Conservation (phyloP, 1,284 basidiomycete genomes). For the Boletus sp. region DNA sequence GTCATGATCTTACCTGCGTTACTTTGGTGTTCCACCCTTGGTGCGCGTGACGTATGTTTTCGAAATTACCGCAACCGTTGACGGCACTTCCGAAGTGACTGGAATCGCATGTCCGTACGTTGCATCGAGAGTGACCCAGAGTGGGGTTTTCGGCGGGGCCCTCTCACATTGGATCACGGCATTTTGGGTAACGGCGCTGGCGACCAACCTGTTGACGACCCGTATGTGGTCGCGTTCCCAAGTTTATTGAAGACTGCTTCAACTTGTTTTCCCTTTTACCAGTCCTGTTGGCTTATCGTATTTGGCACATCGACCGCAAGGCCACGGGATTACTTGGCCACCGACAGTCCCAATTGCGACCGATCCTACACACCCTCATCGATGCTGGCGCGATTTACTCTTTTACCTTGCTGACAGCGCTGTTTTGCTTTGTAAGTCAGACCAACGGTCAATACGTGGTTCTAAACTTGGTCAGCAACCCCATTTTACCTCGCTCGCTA, state of each 20-base stretch:
- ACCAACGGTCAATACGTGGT: constrained; percentile 16
- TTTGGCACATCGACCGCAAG: constrained; percentile 22
- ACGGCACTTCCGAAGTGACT: constrained; percentile 14
- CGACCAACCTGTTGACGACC: constrained; percentile 19
- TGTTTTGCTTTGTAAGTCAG: constrained; percentile 9
- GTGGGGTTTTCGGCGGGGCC: constrained; percentile 9
- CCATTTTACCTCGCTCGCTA: background rate
- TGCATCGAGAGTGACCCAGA: constrained; percentile 1
- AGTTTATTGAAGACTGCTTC: background rate
- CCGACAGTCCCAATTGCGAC: constrained; percentile 8
- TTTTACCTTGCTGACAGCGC: background rate
- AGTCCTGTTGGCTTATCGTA: constrained; percentile 22
- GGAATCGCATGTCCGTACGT: constrained; percentile 14
- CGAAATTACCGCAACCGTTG: background rate
- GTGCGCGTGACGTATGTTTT: constrained; percentile 10
- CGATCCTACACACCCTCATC: constrained; percentile 18
- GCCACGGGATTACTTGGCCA: background rate
- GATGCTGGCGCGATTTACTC: constrained; percentile 26
- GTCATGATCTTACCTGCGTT: constrained; percentile 22
- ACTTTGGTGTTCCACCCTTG: constrained; percentile 16
- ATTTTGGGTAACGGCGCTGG: constrained; percentile 13
- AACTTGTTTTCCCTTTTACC: background rate
- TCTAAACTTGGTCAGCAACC: constrained; percentile 18
- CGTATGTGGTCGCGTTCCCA: constrained; percentile 6
- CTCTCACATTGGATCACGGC: constrained; percentile 19